These are phyloP conservation scores for Jatropha curcas DNA, from an alignment of 345 rosid species.

Conservation along the genomic window DNA sequence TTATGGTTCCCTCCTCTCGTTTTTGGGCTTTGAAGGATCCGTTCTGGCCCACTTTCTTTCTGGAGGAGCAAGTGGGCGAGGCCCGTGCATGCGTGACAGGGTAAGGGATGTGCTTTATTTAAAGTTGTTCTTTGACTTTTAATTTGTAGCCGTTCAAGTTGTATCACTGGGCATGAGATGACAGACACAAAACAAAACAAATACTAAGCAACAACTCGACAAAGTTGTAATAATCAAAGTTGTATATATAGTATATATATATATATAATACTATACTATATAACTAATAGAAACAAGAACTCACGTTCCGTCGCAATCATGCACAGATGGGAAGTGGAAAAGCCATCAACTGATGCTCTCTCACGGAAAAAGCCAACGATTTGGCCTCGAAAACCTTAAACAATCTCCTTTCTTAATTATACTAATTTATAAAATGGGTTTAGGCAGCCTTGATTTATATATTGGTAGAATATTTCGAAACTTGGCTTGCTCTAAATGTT, in stretches of 20 bases:
- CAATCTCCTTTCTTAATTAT: too few species aligned
- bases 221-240: slow-evolving; percentile 1
- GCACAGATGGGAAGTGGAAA: neutral
- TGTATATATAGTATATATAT: neutral
- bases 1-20: neutral
- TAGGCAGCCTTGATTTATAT: too few species aligned
- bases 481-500: too few species aligned
- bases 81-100: slow-evolving; percentile 45
- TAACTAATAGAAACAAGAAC: neutral
- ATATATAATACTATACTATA: too few species aligned
- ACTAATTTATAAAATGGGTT: too few species aligned
- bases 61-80: slow-evolving; percentile 23
- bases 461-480: too few species aligned
- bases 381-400: too few species aligned
- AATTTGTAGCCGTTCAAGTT: slow-evolving; percentile 14
- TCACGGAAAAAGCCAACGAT: too few species aligned
- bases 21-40: slow-evolving; percentile 22
- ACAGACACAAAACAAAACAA: too few species aligned
- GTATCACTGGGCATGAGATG: neutral
- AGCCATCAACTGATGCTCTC: neutral
- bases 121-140: too few species aligned
- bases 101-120: neutral
- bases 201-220: neutral
- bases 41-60: slow-evolving; percentile 28
- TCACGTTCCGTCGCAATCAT: slow-evolving; percentile 1